phyloP scores from a whole-genome alignment of 768 basidiomycete genomes.

The Exsudoporus frostii region DNA sequence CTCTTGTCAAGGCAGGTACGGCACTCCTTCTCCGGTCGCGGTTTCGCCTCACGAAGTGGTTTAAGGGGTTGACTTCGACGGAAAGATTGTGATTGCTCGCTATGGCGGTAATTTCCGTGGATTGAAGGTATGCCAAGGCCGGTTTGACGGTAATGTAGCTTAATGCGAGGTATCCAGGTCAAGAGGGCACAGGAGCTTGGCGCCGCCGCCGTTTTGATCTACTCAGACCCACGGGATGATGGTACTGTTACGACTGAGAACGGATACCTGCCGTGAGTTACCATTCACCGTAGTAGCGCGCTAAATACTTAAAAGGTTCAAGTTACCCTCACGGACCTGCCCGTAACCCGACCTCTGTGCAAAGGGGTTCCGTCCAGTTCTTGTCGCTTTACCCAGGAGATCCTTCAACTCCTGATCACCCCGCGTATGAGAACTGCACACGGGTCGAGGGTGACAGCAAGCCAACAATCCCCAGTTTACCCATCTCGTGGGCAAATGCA shows the following conservation, averaged over 20 bases:
- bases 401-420: conserved; percentile 85
- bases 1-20: conserved; percentile 48
- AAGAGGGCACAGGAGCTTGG: conserved; percentile 88
- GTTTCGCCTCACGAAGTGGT: background rate
- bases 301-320: background rate
- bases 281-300: background rate
- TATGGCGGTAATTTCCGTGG: conserved; percentile 83
- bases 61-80: conserved; percentile 63
- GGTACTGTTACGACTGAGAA: conserved; percentile 76
- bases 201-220: conserved; percentile 77
- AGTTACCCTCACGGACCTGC: conserved; percentile 77
- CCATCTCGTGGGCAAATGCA: conserved; percentile 87
- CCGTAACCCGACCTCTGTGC: conserved; percentile 76
- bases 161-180: conserved; percentile 46
- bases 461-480: conserved; percentile 81
- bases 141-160: conserved; percentile 8
- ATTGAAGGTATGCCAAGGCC: conserved; percentile 60
- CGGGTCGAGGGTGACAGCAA: conserved; percentile 59
- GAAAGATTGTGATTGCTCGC: conserved; percentile 74
- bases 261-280: conserved; percentile 60
- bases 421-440: conserved; percentile 79
- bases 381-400: conserved; percentile 68
- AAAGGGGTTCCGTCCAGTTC: conserved; percentile 83
- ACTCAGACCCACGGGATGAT: conserved; percentile 86
- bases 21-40: background rate